Evolutionary conservation across 108 stramenopile genomes (phyloP), one percentile per base, ranked within the genome.

Genomic region (Nitzschia sp.): DNA sequence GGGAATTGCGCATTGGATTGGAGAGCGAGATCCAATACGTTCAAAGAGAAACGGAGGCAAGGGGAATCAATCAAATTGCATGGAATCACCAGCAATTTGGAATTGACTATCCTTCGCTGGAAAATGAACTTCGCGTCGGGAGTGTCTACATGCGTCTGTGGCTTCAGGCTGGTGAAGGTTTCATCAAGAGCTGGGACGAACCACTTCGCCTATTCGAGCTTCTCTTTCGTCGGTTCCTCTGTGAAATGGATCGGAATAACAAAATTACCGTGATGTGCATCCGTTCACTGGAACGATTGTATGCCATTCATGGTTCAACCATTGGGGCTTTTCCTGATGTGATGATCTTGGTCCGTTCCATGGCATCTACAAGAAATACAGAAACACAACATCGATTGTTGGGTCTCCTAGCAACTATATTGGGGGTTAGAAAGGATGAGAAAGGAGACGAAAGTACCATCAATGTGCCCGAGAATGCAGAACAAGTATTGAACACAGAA

Each of bases 41-140:
- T 42, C 57, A 85, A 42, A 51, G 82, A 26, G 82, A 84, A 51
- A 81, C 77, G 9, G 83, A 84, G 46, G 76, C 86, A 12, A 67
- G 83, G 3, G 81, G 83, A 0, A 63, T 73, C 14, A 62, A 83
- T 15, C 67, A 76, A 29, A 72, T 89, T 53, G 92, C 92, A 20
- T 93, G 92, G 92, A 93, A 93, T 65, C 83, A 87, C 42, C 83
- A 87, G 59, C 88, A 89, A 68, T 93, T 88, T 57, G 58, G 60
- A n/a, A 88, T 93, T 38, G 67, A 73, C 10, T 93, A 88, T 77
- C 85, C 85, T n/a, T 87, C 86, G 15, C 60, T 93, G 29, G 60
- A 76, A 15, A 67, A 81, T 25, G 86, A 90, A 71, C 59, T 88
- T 8, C 60, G 74, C 38, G 92, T 93, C 15, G 92, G 88, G 2